Evolutionary conservation across 1,284 basidiomycete genomes (phyloP).

Genomic region (Paramarasmius palmivorus): DNA sequence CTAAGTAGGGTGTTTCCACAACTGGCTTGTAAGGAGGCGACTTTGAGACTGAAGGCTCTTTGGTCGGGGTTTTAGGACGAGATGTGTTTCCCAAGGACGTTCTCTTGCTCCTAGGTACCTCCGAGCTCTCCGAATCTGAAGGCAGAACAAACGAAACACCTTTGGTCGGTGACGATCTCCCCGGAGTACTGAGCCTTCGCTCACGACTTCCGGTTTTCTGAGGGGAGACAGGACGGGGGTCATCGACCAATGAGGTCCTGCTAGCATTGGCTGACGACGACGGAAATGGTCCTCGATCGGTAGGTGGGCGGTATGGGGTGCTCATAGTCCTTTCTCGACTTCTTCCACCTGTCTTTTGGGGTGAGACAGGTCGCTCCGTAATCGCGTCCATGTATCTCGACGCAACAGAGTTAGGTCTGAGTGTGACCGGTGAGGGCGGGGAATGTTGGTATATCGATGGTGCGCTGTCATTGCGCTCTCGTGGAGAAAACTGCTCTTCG

Average conservation of each 20-base stretch:
- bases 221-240: conserved; percentile 24
- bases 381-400: conserved; percentile 37
- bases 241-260: neutral
- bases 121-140: neutral
- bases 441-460: neutral
- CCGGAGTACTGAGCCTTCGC: conserved; percentile 41
- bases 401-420: conserved; percentile 34
- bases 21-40: conserved; percentile 35
- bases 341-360: conserved; percentile 14
- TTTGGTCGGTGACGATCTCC: neutral
- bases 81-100: conserved; percentile 4
- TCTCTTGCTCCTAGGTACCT: neutral
- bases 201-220: conserved; percentile 36
- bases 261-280: neutral
- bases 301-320: conserved; percentile 21
- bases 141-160: neutral
- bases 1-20: conserved; percentile 45
- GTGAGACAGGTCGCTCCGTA: conserved; percentile 22
- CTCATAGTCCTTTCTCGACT: conserved; percentile 36
- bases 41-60: neutral
- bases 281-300: neutral
- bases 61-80: conserved; percentile 5
- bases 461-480: neutral
- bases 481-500: too few species aligned
- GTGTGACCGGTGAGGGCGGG: neutral